phyloP scores from a whole-genome alignment of 495 filamentous ascomycete species.

The Penicillium maclennaniae region DNA sequence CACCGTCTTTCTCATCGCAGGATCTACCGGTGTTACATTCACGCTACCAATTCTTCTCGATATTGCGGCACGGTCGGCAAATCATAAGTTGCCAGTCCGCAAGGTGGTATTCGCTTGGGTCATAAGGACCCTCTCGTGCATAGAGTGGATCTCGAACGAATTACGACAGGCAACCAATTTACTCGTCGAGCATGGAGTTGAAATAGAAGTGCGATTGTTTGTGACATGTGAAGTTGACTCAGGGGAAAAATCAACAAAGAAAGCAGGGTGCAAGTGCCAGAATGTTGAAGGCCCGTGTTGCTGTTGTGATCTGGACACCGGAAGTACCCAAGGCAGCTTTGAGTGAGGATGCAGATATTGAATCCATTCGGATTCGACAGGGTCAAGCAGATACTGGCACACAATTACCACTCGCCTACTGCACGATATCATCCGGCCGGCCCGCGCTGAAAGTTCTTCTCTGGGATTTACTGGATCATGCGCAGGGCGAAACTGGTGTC shows the following conservation, averaged over 20 bases:
- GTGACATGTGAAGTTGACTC: slow-evolving; percentile 3
- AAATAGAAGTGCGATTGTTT: slow-evolving; percentile 1
- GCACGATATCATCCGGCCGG: background rate
- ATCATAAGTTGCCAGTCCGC: background rate
- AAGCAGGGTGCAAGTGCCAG: background rate
- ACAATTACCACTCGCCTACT: background rate
- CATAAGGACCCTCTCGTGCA: background rate
- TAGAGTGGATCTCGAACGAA: slow-evolving; percentile 5
- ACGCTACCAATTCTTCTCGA: slow-evolving; percentile 8
- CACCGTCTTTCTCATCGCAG: slow-evolving; percentile 7
- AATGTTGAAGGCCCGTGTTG: slow-evolving; percentile 3
- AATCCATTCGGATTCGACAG: background rate
- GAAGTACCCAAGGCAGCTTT: background rate
- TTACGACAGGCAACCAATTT: slow-evolving; percentile 1
- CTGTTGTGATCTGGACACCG: background rate
- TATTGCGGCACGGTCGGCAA: background rate
- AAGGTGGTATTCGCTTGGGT: slow-evolving; percentile 5
- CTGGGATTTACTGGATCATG: slow-evolving; percentile 1
- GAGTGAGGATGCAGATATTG: background rate
- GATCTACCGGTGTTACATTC: slow-evolving; percentile 3
- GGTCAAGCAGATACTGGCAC: background rate
- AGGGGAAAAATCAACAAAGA: background rate
- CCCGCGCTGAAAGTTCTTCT: background rate
- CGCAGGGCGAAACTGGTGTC: background rate
- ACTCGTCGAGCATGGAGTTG: slow-evolving; percentile 1